These are phyloP conservation scores for Penicillium bovifimosum DNA, from an alignment of 495 filamentous ascomycete species.

Conservation along the genomic window DNA sequence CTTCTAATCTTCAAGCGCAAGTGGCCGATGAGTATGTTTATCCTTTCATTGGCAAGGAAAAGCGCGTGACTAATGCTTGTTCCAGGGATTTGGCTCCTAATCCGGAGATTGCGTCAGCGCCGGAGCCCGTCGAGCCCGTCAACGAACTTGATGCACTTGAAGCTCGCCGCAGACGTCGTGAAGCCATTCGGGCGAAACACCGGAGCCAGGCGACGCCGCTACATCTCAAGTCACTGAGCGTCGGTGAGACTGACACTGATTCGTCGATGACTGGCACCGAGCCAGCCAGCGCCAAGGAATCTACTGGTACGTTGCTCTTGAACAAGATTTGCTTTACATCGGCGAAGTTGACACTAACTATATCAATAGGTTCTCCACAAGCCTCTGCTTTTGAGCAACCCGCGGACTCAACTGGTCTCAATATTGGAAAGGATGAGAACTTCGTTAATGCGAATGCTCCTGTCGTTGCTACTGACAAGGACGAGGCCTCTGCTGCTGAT, in stretches of 20 bases:
- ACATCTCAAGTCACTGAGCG: slow-evolving; percentile 69
- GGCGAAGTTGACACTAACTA: slow-evolving; percentile 2
- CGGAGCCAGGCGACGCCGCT: slow-evolving; percentile 66
- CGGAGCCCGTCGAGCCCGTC: slow-evolving; percentile 43
- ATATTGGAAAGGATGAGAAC: slow-evolving; percentile 55
- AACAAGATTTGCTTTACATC: neutral
- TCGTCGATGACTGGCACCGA: slow-evolving; percentile 50
- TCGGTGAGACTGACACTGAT: slow-evolving; percentile 48
- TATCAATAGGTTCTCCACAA: slow-evolving; percentile 18
- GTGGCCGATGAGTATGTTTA: slow-evolving; percentile 41
- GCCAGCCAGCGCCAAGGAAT: slow-evolving; percentile 21
- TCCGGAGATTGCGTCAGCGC: slow-evolving; percentile 21
- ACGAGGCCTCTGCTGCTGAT: slow-evolving; percentile 87
- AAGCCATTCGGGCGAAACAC: slow-evolving; percentile 83
- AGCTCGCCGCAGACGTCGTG: slow-evolving; percentile 77
- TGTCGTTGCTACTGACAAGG: slow-evolving; percentile 52
- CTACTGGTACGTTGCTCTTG: slow-evolving; percentile 22
- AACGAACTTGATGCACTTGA: slow-evolving; percentile 80
- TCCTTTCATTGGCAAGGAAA: neutral
- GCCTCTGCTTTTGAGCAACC: slow-evolving; percentile 43
- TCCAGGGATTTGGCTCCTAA: slow-evolving; percentile 10
- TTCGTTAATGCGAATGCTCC: slow-evolving; percentile 55
- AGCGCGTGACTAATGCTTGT: slow-evolving; percentile 6
- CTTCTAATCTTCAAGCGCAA: slow-evolving; percentile 17
- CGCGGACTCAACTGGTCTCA: slow-evolving; percentile 48